Percentiles rank a stretch among this genome's conserved stretches.
These are phyloP conservation scores for Aspergillus fructus DNA, from an alignment of 2,329 filamentous ascomycete species.

Conservation along the genomic window DNA sequence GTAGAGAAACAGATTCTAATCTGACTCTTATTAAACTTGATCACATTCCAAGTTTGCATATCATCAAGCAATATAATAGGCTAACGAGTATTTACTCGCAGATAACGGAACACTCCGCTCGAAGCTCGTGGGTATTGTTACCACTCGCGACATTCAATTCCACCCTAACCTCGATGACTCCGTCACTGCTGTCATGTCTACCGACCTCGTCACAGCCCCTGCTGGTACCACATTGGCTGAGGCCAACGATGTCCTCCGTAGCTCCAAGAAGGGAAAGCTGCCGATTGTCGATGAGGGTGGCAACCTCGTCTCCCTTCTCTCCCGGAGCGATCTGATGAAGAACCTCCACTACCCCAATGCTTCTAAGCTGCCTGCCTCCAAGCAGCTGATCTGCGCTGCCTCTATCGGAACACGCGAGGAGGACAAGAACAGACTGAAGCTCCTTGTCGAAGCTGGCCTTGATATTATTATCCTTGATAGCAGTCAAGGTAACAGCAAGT, in stretches of 20 bases:
- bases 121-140: slow-evolving; percentile 95
- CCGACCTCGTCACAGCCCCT: slow-evolving; percentile 83
- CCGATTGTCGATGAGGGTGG: slow-evolving; percentile 82
- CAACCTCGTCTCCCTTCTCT: slow-evolving; percentile 89
- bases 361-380: slow-evolving; percentile 93
- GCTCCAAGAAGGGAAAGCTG: slow-evolving; percentile 98
- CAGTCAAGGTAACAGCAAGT: slow-evolving; percentile 97
- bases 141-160: slow-evolving; percentile 97
- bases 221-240: slow-evolving; percentile 79
- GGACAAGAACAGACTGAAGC: slow-evolving; percentile 81
- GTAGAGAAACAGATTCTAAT: slow-evolving; percentile 65
- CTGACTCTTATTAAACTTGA: slow-evolving; percentile 40
- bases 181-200: slow-evolving; percentile 92
- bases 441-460: slow-evolving; percentile 89
- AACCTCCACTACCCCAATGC: slow-evolving; percentile 96
- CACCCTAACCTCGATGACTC: slow-evolving; percentile 71
- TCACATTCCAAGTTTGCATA: not conserved
- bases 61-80: not conserved
- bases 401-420: slow-evolving; percentile 93
- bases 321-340: slow-evolving; percentile 95
- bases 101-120: slow-evolving; percentile 91
- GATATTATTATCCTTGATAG: slow-evolving; percentile 95
- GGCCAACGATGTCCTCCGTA: slow-evolving; percentile 88
- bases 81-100: slow-evolving; percentile 42
- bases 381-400: slow-evolving; percentile 94